Conservation (phyloP, 805 yeast genomes). For the Spathaspora gorwiae region DNA sequence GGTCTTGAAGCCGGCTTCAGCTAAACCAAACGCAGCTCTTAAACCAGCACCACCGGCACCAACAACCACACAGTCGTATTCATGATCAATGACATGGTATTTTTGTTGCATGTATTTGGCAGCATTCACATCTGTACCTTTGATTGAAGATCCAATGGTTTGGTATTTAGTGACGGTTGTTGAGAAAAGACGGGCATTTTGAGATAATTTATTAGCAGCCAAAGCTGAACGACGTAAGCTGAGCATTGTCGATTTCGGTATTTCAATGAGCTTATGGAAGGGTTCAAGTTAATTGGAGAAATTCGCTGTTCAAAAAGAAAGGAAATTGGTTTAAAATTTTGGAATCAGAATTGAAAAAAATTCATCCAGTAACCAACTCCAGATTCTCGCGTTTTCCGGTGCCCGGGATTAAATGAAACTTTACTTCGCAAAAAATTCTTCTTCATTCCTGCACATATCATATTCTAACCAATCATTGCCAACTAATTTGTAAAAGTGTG, state of each 20-base stretch:
- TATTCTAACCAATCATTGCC: neutral
- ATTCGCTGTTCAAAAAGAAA: no score
- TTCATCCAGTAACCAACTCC: neutral
- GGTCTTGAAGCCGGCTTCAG: slow-evolving; percentile 94
- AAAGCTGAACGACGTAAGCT: slow-evolving; percentile 10
- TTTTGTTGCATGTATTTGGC: slow-evolving; percentile 49
- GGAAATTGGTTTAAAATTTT: no score
- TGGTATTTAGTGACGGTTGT: slow-evolving; percentile 24
- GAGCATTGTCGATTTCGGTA: slow-evolving; percentile 4
- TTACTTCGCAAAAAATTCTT: neutral
- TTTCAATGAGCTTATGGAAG: no score
- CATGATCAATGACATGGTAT: slow-evolving; percentile 93
- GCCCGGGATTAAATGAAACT: neutral
- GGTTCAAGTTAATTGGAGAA: no score
- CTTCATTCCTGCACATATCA: neutral
- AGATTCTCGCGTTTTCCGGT: neutral
- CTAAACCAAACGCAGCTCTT: slow-evolving; percentile 96
- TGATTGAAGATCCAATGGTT: slow-evolving; percentile 33
- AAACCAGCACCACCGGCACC: slow-evolving; percentile 99
- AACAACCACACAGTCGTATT: slow-evolving; percentile 94
- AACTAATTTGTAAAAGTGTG: neutral
- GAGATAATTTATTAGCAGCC: slow-evolving; percentile 1
- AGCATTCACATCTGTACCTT: slow-evolving; percentile 36
- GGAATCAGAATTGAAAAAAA: no score
- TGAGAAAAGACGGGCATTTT: slow-evolving; percentile 18